Conservation (phyloP, 805 yeast species). For the Cyberlindnera euphorbiae region DNA sequence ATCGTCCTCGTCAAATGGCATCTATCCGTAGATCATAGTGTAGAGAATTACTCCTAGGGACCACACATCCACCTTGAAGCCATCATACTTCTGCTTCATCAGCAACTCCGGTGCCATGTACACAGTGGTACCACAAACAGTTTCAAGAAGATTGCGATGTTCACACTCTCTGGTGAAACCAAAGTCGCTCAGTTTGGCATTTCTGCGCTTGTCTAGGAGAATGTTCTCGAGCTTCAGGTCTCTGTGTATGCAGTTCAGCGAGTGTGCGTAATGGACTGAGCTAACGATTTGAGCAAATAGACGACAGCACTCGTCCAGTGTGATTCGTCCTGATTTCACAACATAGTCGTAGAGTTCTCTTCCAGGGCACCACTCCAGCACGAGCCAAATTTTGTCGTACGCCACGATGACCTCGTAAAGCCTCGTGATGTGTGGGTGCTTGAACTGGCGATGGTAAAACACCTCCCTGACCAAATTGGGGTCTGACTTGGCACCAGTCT, state of each 20-base stretch:
- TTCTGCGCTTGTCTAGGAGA: conserved; percentile 48
- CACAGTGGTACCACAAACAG: conserved; percentile 90
- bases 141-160: conserved; percentile 55
- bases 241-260: conserved; percentile 74
- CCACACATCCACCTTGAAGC: conserved; percentile 85
- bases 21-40: conserved; percentile 76
- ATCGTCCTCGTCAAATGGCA: conserved; percentile 89
- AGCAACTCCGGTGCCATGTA: conserved; percentile 96
- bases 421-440: conserved; percentile 77
- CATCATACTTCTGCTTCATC: conserved; percentile 63
- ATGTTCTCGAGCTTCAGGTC: conserved; percentile 83
- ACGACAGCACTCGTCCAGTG: conserved; percentile 43
- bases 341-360: conserved; percentile 70
- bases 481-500: conserved; percentile 71
- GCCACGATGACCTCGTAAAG: conserved; percentile 77
- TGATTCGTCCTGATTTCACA: conserved; percentile 45
- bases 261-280: conserved; percentile 66
- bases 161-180: conserved; percentile 85
- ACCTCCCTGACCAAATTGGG: conserved; percentile 88
- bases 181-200: conserved; percentile 82
- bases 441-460: conserved; percentile 79
- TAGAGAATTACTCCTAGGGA: conserved; percentile 84
- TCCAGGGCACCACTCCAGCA: conserved; percentile 83
- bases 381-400: conserved; percentile 80
- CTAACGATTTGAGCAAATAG: conserved; percentile 60